Evolutionary conservation across 2,329 filamentous ascomycete genomes (phyloP).

Genomic region (Blastomyces parvus): DNA sequence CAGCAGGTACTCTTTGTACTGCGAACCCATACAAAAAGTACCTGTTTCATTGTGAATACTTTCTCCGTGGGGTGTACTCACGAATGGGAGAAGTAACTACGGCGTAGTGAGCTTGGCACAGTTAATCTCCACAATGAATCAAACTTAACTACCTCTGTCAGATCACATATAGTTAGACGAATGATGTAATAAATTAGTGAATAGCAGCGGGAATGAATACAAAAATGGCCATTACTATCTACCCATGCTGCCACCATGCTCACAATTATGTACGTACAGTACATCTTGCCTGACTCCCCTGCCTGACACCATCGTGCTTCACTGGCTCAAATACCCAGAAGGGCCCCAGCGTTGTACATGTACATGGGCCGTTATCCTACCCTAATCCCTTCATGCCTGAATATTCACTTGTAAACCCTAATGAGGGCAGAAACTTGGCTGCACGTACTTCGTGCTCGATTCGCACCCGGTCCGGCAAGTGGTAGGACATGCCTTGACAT

Average conservation of each 20-base stretch:
- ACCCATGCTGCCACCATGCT: background rate
- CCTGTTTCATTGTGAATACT: no score
- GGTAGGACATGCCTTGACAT: constrained; percentile 10
- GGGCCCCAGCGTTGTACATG: background rate
- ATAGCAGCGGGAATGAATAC: background rate
- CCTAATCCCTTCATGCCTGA: background rate
- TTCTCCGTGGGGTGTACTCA: no score
- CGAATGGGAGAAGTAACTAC: no score
- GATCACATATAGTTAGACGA: no score
- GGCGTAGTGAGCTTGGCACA: background rate
- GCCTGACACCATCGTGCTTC: background rate
- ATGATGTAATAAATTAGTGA: background rate
- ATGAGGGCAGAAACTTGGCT: background rate
- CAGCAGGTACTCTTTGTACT: no score
- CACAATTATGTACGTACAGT: background rate
- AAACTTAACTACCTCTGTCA: no score
- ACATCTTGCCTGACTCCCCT: background rate
- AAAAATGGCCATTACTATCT: background rate
- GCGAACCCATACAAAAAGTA: no score
- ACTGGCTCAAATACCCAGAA: background rate
- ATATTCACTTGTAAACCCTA: background rate
- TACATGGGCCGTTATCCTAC: background rate
- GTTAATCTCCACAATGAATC: no score
- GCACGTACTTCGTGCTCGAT: constrained; percentile 5
- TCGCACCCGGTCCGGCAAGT: constrained; percentile 13